These are phyloP conservation scores for Teunomyces lycoperdinae DNA, from an alignment of 805 yeast genomes.

Conservation along the genomic window DNA sequence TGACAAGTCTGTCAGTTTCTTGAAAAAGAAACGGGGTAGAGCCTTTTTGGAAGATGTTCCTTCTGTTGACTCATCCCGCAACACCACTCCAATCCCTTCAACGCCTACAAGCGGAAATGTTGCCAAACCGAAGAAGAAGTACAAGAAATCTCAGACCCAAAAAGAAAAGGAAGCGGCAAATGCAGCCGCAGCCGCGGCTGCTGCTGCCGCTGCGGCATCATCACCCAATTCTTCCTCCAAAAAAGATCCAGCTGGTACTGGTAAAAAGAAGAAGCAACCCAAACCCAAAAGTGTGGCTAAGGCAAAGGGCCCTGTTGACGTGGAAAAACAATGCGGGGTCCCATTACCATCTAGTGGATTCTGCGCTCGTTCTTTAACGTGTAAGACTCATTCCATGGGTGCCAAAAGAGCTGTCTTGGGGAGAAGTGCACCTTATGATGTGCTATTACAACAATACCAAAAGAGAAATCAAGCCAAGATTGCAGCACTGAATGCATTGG, in stretches of 20 bases:
- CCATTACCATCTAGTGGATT: constrained; percentile 90
- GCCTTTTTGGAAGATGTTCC: constrained; percentile 34
- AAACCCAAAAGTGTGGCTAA: constrained; percentile 46
- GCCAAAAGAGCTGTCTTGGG: constrained; percentile 95
- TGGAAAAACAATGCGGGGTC: constrained; percentile 95
- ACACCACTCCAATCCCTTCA: constrained; percentile 34
- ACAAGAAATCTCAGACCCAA: constrained; percentile 42
- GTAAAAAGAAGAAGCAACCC: constrained; percentile 32
- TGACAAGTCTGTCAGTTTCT: constrained; percentile 12
- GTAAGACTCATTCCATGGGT: constrained; percentile 98
- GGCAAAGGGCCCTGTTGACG: constrained; percentile 82
- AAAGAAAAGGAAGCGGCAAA: constrained; percentile 46
- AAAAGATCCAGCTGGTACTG: constrained; percentile 8
- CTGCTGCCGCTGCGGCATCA: constrained; percentile 27
- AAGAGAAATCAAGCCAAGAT: constrained; percentile 87
- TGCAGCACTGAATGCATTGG: constrained; percentile 78
- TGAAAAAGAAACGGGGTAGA: constrained; percentile 27
- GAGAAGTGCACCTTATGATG: constrained; percentile 89
- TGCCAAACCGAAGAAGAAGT: constrained; percentile 39
- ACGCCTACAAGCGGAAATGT: constrained; percentile 15
- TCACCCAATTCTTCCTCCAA: constrained; percentile 5
- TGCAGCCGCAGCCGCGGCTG: constrained; percentile 46
- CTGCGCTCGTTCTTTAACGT: constrained; percentile 93
- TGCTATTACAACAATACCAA: constrained; percentile 83
- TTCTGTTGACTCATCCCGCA: constrained; percentile 39